These are phyloP conservation scores for Plasmodium knowlesi DNA, from an alignment of 169 alveolate genomes.

Conservation along the genomic window DNA sequence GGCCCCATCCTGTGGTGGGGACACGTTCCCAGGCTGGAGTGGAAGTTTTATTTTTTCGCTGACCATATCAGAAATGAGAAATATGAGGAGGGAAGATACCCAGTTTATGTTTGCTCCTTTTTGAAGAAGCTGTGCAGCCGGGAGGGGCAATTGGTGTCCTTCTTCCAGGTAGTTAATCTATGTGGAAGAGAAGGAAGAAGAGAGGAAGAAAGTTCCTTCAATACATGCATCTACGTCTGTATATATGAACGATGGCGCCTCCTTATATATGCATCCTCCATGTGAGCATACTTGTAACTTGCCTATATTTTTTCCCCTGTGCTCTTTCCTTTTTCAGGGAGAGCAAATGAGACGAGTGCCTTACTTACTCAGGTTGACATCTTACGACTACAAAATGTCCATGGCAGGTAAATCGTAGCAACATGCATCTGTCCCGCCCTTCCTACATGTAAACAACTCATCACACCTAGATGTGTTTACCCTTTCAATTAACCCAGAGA, in stretches of 20 bases:
- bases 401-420: constrained; percentile 2
- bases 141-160: constrained; percentile 13
- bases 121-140: constrained; percentile 48
- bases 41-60: constrained; percentile 52
- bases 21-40: constrained; percentile 61
- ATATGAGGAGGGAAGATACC: constrained; percentile 14
- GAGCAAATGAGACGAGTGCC: constrained; percentile 41
- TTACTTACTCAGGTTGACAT: constrained; percentile 19
- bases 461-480: background rate
- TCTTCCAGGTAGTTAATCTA: constrained; percentile 22
- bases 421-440: background rate
- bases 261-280: background rate
- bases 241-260: background rate
- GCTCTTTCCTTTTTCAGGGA: constrained; percentile 5
- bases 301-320: background rate
- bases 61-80: constrained; percentile 17
- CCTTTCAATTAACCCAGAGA: background rate
- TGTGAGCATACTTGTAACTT: background rate
- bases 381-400: constrained; percentile 38
- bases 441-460: background rate
- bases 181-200: background rate
- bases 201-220: background rate
- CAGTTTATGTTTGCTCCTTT: constrained; percentile 61
- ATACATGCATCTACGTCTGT: background rate
- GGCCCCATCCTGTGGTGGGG: constrained; percentile 72